Evolutionary conservation across 176 grass and related monocot genomes (phyloP).

Genomic region (Pontederia crassipes): DNA sequence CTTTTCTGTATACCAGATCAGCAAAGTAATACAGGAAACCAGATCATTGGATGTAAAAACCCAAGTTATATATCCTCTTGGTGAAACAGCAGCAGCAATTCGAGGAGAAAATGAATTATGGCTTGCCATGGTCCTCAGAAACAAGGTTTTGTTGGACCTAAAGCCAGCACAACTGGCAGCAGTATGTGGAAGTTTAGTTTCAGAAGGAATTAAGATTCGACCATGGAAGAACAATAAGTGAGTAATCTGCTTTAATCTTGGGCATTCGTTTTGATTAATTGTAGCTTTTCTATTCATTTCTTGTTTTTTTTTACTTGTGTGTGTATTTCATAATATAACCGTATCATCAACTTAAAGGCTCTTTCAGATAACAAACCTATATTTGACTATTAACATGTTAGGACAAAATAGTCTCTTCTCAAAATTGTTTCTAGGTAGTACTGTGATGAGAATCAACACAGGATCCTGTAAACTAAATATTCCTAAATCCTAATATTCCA

Average conservation of each 20-base stretch:
- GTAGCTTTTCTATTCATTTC: neutral
- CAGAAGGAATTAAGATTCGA: conserved; percentile 94
- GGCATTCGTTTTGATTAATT: neutral
- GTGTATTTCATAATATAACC: too few species aligned
- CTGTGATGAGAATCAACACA: too few species aligned
- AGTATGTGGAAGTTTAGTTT: conserved; percentile 94
- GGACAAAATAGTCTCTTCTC: too few species aligned
- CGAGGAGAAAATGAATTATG: conserved; percentile 94
- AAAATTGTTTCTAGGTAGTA: too few species aligned
- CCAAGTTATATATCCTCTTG: conserved; percentile 86
- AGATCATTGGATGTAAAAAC: conserved; percentile 86
- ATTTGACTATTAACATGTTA: too few species aligned
- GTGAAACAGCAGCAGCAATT: conserved; percentile 84
- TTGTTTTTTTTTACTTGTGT: too few species aligned
- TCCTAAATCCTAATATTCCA: too few species aligned
- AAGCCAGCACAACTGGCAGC: conserved; percentile 92
- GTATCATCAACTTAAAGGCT: too few species aligned
- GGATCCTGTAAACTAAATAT: too few species aligned
- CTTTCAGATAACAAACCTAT: too few species aligned
- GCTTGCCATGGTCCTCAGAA: conserved; percentile 88
- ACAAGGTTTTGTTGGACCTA: conserved; percentile 79
- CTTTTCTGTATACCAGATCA: conserved; percentile 50
- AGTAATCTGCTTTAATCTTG: conserved; percentile 2
- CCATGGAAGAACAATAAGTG: conserved; percentile 85
- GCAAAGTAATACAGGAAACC: conserved; percentile 90